Evolutionary conservation across 805 yeast genomes (phyloP), one percentile per base, ranked within the genome.

Genomic region (Kluyveromyces starmeri): DNA sequence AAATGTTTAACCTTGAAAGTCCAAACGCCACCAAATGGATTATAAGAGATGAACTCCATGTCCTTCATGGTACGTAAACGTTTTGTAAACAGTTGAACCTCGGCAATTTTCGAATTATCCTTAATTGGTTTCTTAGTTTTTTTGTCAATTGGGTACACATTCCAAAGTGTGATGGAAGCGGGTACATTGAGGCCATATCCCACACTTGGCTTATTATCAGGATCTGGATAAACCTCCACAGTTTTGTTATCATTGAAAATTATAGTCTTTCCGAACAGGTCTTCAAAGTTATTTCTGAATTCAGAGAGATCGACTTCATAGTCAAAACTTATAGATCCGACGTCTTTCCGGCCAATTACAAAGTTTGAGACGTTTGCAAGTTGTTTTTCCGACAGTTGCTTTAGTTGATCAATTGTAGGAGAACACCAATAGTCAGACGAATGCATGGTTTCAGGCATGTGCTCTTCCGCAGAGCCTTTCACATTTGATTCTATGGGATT

Each of bases 1-100:
- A 92, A 92, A 62, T 92, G 98, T 45, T 81, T 76, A 7, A 88
- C 96, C 46, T 67, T 72, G 58, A 84, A 86, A 1, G 79, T 75
- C 85, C 88, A 86, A 4, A 71, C 58, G 22, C 84, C 83, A 4
- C 74, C 71, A 19, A 77, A 66, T 3, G 86, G 85, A 47, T 82
- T 86, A 51, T 78, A 86, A 4, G 86, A 78, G 10, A 88, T 65
- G 51, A 82, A 85, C 41, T 78, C 77, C 78, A 80, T 84, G 5
- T 88, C 95, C 21, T 65, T 68, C 44, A 67, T 59, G 31, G 62
- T 65, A 41, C 73, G 71, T 32, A 80, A 61, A 34, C 62, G 64
- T 31, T 64, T 66, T 18, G 78, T 67, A 47, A 70, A 71, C 16
- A 65, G 55, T 47, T 67, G 60, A 27, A 66, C 58, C 27, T 71